A percentile compares a stretch with the other conserved stretches of the same genome.
Evolutionary conservation across 495 filamentous ascomycete species (phyloP).

Genomic region (Penicillium tannophilum): DNA sequence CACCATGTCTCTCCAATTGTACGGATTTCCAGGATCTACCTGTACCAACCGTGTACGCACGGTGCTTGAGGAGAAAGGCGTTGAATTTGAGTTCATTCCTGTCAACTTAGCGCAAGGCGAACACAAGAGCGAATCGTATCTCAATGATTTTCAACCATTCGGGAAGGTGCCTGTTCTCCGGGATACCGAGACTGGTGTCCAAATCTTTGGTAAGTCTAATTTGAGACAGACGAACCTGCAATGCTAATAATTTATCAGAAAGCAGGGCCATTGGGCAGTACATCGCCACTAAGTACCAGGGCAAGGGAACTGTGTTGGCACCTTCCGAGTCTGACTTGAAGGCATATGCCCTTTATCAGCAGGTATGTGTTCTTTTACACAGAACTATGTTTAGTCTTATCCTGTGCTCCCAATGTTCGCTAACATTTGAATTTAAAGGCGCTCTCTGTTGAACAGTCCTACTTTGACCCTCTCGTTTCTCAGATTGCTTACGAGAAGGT

Average conservation of each 20-base stretch:
- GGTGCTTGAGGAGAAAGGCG: slow-evolving; percentile 6
- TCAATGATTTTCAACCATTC: slow-evolving; percentile 8
- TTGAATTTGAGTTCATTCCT: slow-evolving; percentile 5
- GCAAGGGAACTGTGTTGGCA: not conserved
- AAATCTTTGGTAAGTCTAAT: slow-evolving; percentile 8
- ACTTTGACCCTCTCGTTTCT: slow-evolving; percentile 11
- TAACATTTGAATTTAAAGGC: not conserved
- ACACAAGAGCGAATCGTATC: slow-evolving; percentile 11
- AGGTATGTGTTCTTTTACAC: not conserved
- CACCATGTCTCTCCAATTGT: slow-evolving; percentile 9
- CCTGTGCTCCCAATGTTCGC: too few species aligned
- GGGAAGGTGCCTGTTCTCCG: slow-evolving; percentile 14
- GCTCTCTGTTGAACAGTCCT: slow-evolving; percentile 10
- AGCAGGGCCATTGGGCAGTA: slow-evolving; percentile 7
- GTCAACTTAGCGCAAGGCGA: slow-evolving; percentile 4
- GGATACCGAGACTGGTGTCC: slow-evolving; percentile 5
- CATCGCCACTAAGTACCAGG: not conserved
- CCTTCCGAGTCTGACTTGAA: not conserved
- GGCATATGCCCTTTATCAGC: slow-evolving; percentile 2
- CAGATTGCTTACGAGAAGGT: slow-evolving; percentile 12
- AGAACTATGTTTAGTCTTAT: too few species aligned
- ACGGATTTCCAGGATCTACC: slow-evolving; percentile 7
- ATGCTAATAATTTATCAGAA: not conserved
- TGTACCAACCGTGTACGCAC: slow-evolving; percentile 1
- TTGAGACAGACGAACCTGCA: too few species aligned